Percentiles rank a stretch among this genome's conserved stretches.
Evolutionary conservation across 2,329 filamentous ascomycete genomes (phyloP).

Genomic region (Ophiocordyceps camponoti-leonardi): DNA sequence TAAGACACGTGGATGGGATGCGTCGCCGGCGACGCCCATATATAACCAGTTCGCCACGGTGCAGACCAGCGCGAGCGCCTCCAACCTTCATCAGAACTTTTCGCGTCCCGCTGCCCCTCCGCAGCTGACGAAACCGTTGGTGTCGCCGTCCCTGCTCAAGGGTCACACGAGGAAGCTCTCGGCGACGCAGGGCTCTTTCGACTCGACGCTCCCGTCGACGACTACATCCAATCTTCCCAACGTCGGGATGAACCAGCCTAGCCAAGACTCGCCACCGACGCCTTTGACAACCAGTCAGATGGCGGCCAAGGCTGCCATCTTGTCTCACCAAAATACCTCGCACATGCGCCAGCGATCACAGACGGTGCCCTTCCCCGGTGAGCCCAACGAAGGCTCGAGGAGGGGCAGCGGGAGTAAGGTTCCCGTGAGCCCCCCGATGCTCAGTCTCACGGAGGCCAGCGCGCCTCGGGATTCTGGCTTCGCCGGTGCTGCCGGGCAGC

Average conservation of each 20-base stretch:
- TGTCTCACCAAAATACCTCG: slow-evolving; percentile 37
- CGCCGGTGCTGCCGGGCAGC: slow-evolving; percentile 18
- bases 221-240: slow-evolving; percentile 36
- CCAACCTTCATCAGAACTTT: slow-evolving; percentile 35
- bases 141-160: slow-evolving; percentile 15
- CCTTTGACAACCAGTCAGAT: slow-evolving; percentile 53
- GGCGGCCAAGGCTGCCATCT: slow-evolving; percentile 61
- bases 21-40: slow-evolving; percentile 25
- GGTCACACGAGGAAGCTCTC: slow-evolving; percentile 48
- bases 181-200: slow-evolving; percentile 60
- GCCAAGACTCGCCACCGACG: slow-evolving; percentile 18
- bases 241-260: slow-evolving; percentile 21
- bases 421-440: slow-evolving; percentile 41
- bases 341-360: slow-evolving; percentile 53
- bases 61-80: slow-evolving; percentile 25
- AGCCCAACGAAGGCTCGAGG: slow-evolving; percentile 24
- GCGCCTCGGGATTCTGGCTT: slow-evolving; percentile 40
- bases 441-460: slow-evolving; percentile 49
- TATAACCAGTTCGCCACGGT: slow-evolving; percentile 24
- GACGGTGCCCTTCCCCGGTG: slow-evolving; percentile 45
- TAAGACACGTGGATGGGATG: slow-evolving; percentile 25
- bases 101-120: slow-evolving; percentile 30
- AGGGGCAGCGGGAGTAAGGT: slow-evolving; percentile 27
- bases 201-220: slow-evolving; percentile 51
- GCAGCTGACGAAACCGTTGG: slow-evolving; percentile 12